Conservation (phyloP, 352 stramenopile species). For the Phytophthora macrochlamydospora region DNA sequence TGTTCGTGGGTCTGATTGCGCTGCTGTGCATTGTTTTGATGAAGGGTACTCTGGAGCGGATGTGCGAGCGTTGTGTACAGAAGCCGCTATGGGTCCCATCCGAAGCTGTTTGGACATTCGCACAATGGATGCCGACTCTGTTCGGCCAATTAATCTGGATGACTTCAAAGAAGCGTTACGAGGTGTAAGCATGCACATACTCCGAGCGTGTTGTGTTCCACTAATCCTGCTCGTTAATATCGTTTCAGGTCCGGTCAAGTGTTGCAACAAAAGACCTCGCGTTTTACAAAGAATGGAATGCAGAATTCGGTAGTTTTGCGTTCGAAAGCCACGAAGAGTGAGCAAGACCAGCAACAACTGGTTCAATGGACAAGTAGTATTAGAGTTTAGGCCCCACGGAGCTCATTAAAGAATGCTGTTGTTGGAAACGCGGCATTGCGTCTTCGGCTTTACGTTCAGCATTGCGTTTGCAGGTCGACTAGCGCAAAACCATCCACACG, state of each 20-base stretch:
- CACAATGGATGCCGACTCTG: slow-evolving; percentile 88
- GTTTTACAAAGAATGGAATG: slow-evolving; percentile 94
- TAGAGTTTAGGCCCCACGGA: slow-evolving; percentile 13
- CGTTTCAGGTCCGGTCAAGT: slow-evolving; percentile 90
- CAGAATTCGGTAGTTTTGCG: slow-evolving; percentile 91
- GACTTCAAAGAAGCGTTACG: slow-evolving; percentile 96
- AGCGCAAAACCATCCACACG: slow-evolving; percentile 12
- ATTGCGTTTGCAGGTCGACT: neutral
- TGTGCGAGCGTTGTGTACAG: slow-evolving; percentile 96
- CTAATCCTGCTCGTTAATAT: neutral
- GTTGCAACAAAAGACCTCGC: slow-evolving; percentile 95
- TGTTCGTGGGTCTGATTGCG: neutral
- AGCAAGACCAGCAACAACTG: neutral
- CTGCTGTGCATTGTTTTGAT: slow-evolving; percentile 2
- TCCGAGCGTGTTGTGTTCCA: neutral
- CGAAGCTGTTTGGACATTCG: slow-evolving; percentile 80
- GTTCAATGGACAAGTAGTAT: neutral
- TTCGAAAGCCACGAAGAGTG: slow-evolving; percentile 74
- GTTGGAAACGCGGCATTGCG: too few species aligned
- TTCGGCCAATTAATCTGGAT: slow-evolving; percentile 94
- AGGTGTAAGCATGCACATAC: slow-evolving; percentile 39
- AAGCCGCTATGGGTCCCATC: slow-evolving; percentile 98
- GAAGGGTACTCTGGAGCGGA: slow-evolving; percentile 97
- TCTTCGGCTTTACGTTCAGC: too few species aligned
- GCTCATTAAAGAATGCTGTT: neutral